These are phyloP conservation scores for Cyberlindnera petersonii DNA, from an alignment of 805 yeast genomes.

Conservation along the genomic window DNA sequence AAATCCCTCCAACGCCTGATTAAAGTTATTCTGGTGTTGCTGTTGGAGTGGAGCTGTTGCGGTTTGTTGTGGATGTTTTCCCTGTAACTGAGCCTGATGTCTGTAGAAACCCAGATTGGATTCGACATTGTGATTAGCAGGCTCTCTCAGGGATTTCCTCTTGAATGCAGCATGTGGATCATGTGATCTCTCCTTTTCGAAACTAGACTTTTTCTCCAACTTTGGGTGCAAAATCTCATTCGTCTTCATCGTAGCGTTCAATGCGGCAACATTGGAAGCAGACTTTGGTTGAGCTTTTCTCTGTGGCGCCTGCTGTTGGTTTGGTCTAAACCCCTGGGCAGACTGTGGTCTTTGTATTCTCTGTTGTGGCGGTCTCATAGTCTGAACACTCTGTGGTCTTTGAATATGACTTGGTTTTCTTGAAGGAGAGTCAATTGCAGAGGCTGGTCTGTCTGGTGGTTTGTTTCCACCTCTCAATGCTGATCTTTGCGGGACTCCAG, in stretches of 20 bases:
- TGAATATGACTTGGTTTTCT: background rate
- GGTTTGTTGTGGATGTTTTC: constrained; percentile 9
- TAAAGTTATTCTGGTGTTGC: constrained; percentile 5
- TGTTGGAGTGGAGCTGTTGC: constrained; percentile 4
- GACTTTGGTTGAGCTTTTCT: constrained; percentile 10
- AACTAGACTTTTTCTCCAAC: constrained; percentile 44
- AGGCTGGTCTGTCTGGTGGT: constrained; percentile 9
- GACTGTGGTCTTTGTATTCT: constrained; percentile 9
- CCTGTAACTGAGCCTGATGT: constrained; percentile 23
- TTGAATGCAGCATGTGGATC: constrained; percentile 35
- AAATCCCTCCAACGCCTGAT: constrained; percentile 26
- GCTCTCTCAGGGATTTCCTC: constrained; percentile 34
- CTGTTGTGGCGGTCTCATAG: constrained; percentile 8
- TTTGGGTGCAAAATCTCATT: constrained; percentile 34
- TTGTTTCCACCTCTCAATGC: constrained; percentile 1
- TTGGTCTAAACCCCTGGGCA: constrained; percentile 10
- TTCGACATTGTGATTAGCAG: constrained; percentile 21
- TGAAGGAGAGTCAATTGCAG: constrained; percentile 9
- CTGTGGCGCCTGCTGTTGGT: constrained; percentile 1
- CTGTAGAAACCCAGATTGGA: constrained; percentile 26
- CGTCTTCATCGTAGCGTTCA: constrained; percentile 50
- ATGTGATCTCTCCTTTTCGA: constrained; percentile 42
- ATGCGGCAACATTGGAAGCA: constrained; percentile 27
- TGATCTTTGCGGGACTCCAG: constrained; percentile 2
- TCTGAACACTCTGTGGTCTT: constrained; percentile 15